These are phyloP conservation scores for Alternaria panax DNA, from an alignment of 2,329 filamentous ascomycete genomes.

Conservation along the genomic window DNA sequence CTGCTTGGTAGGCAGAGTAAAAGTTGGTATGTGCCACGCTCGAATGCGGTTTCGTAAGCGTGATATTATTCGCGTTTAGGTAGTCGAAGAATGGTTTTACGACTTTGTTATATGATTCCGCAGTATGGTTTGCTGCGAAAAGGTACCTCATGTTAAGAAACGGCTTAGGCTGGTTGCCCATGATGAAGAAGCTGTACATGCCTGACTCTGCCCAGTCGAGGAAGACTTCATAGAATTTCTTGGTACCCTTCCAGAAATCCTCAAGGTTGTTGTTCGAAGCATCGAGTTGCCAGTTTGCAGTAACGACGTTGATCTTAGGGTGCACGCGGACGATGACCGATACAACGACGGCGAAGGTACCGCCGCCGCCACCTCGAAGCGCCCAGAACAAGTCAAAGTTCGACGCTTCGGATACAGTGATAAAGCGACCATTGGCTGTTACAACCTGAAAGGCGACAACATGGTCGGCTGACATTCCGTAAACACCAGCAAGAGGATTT, in stretches of 20 bases:
- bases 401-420: constrained; percentile 8
- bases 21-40: constrained; percentile 23
- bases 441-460: constrained; percentile 31
- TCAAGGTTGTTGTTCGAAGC: constrained; percentile 29
- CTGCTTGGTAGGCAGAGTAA: constrained; percentile 30
- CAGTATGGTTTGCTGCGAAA: constrained; percentile 25
- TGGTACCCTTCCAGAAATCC: constrained; percentile 18
- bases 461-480: constrained; percentile 42
- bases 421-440: constrained; percentile 23
- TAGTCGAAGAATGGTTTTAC: constrained; percentile 23
- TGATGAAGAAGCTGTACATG: constrained; percentile 27
- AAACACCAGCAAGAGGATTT: constrained; percentile 57
- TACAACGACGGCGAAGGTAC: constrained; percentile 24
- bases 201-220: constrained; percentile 24
- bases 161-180: constrained; percentile 14
- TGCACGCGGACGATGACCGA: constrained; percentile 28
- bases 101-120: constrained; percentile 19
- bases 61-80: constrained; percentile 22
- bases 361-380: constrained; percentile 30
- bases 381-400: constrained; percentile 36
- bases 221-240: constrained; percentile 22
- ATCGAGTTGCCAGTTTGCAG: constrained; percentile 34
- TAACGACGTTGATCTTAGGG: constrained; percentile 31
- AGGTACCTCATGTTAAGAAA: constrained; percentile 24
- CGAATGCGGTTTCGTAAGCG: constrained; percentile 31